A percentile compares a stretch with the other conserved stretches of the same genome.
Conservation (phyloP, 768 basidiomycete species). For the Amanita fuliginea region DNA sequence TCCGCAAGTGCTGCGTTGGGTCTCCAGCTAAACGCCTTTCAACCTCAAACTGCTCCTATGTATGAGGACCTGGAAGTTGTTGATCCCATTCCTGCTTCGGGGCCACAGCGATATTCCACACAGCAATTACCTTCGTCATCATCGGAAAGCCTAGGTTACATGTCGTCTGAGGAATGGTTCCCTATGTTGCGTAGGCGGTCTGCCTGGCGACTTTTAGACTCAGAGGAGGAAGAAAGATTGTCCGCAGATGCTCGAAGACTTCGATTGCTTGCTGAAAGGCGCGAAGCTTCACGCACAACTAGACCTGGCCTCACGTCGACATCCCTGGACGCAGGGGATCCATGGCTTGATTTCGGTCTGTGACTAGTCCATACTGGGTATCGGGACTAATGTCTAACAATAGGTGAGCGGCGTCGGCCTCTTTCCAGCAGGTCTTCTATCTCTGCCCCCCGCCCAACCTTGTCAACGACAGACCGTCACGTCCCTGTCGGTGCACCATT, state of each 20-base stretch:
- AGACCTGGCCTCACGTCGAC: neutral
- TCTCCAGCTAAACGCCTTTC: neutral
- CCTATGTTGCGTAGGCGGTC: conserved; percentile 1
- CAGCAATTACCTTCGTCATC: conserved; percentile 3
- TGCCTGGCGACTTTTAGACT: conserved; percentile 6
- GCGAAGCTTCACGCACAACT: neutral
- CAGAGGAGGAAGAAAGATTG: conserved; percentile 4
- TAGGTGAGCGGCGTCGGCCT: neutral
- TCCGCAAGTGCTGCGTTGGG: neutral
- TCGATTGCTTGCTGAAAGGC: conserved; percentile 1
- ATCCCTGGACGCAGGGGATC: neutral
- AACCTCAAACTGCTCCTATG: neutral
- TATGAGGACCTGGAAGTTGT: neutral
- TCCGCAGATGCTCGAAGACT: neutral
- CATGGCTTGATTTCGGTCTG: conserved; percentile 3
- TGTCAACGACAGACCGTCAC: neutral
- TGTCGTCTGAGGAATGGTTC: conserved; percentile 5
- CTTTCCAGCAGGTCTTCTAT: neutral
- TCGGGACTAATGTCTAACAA: neutral
- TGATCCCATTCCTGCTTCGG: neutral
- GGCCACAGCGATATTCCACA: neutral
- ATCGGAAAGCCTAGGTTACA: conserved; percentile 4
- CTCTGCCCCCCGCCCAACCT: neutral
- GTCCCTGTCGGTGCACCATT: neutral
- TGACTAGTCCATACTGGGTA: neutral